Conservation (phyloP, 2,329 filamentous ascomycete species). For the Trichoderma sp. region DNA sequence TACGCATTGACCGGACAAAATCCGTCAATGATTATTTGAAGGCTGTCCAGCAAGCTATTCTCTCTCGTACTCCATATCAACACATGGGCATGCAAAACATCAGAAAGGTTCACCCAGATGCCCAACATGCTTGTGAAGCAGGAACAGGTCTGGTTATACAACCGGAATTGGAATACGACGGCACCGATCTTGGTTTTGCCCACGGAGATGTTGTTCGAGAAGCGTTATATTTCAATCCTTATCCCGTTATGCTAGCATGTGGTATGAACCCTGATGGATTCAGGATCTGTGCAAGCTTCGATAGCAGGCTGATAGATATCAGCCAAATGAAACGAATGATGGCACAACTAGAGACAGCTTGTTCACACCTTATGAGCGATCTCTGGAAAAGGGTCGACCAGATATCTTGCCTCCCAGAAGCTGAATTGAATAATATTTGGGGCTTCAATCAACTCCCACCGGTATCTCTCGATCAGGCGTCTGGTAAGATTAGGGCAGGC, state of each 20-base stretch:
- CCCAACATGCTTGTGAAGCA: conserved; percentile 19
- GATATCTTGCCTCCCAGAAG: neutral
- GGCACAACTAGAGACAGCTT: neutral
- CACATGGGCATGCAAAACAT: conserved; percentile 26
- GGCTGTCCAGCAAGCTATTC: conserved; percentile 26
- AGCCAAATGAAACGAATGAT: neutral
- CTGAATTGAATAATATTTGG: neutral
- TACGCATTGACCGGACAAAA: conserved; percentile 9
- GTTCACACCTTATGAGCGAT: neutral
- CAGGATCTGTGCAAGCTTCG: neutral
- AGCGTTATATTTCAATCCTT: conserved; percentile 2
- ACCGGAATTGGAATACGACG: neutral
- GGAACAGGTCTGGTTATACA: conserved; percentile 15
- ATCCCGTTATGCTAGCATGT: neutral
- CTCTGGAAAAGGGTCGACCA: neutral
- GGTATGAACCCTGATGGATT: neutral
- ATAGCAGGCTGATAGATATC: neutral
- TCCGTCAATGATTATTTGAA: conserved; percentile 22
- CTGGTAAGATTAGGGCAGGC: neutral
- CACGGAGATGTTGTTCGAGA: conserved; percentile 1
- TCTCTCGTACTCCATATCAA: conserved; percentile 23
- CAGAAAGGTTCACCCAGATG: conserved; percentile 14
- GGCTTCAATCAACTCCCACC: neutral
- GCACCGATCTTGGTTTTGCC: neutral
- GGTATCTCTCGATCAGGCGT: neutral